Conservation (phyloP, 768 basidiomycete genomes). For the Hygrophorus russula region DNA sequence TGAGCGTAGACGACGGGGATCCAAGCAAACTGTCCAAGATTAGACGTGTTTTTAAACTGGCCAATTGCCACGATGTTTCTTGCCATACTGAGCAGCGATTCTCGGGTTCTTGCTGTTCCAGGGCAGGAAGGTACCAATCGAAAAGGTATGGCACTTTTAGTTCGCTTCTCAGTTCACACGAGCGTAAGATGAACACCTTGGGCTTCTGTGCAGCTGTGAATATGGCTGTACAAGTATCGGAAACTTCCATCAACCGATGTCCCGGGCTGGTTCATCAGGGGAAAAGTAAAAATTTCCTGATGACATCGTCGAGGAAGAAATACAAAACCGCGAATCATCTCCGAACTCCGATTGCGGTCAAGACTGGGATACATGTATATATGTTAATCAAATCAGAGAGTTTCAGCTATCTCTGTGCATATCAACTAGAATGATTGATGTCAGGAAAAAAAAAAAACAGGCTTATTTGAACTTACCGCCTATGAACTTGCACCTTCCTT, state of each 20-base stretch:
- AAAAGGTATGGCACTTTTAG: slow-evolving; percentile 25
- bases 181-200: neutral
- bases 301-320: too few relatives aligned
- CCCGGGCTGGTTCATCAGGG: too few relatives aligned
- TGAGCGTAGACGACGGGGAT: slow-evolving; percentile 26
- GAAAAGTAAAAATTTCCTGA: too few relatives aligned
- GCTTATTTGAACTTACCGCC: slow-evolving; percentile 31
- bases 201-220: too few relatives aligned
- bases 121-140: slow-evolving; percentile 34
- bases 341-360: too few relatives aligned
- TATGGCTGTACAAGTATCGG: too few relatives aligned
- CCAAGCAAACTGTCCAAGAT: slow-evolving; percentile 20
- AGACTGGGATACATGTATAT: neutral
- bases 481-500: slow-evolving; percentile 49
- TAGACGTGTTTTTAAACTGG: slow-evolving; percentile 26
- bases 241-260: too few relatives aligned
- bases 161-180: slow-evolving; percentile 14
- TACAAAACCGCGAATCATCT: too few relatives aligned
- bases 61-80: neutral
- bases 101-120: slow-evolving; percentile 39
- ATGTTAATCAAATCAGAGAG: neutral
- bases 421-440: slow-evolving; percentile 24
- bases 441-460: slow-evolving; percentile 3
- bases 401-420: slow-evolving; percentile 24
- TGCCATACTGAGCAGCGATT: slow-evolving; percentile 13